These are phyloP conservation scores for Colletotrichum falcatum DNA, from an alignment of 2,329 filamentous ascomycete species.

Conservation along the genomic window DNA sequence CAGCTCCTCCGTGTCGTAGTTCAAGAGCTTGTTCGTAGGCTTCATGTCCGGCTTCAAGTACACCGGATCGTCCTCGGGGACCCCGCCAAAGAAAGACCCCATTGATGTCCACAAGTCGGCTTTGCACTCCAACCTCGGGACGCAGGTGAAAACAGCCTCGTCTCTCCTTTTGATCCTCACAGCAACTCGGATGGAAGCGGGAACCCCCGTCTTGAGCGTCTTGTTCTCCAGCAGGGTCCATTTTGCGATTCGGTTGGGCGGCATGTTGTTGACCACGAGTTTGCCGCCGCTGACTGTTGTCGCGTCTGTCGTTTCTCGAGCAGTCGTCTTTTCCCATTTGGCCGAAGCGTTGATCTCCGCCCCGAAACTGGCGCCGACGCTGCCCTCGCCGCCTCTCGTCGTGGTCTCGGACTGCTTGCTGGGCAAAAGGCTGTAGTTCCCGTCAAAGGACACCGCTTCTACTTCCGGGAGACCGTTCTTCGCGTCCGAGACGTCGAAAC, in stretches of 20 bases:
- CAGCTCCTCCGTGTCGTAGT: slow-evolving; percentile 40
- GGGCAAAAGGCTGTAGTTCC: slow-evolving; percentile 22
- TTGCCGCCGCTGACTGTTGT: slow-evolving; percentile 40
- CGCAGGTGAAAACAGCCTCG: slow-evolving; percentile 46
- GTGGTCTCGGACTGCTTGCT: slow-evolving; percentile 37
- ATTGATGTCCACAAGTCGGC: slow-evolving; percentile 47
- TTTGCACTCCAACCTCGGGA: slow-evolving; percentile 45
- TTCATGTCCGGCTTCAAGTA: slow-evolving; percentile 41
- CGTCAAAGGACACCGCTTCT: slow-evolving; percentile 41
- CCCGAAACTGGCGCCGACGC: slow-evolving; percentile 24
- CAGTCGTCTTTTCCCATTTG: slow-evolving; percentile 44
- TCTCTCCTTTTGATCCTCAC: slow-evolving; percentile 45
- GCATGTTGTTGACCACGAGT: neutral
- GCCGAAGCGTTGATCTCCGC: slow-evolving; percentile 36
- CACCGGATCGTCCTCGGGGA: slow-evolving; percentile 38
- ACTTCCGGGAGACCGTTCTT: slow-evolving; percentile 42
- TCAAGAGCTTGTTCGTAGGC: slow-evolving; percentile 40
- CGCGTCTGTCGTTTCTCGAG: slow-evolving; percentile 39
- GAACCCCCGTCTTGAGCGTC: slow-evolving; percentile 43
- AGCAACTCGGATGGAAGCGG: slow-evolving; percentile 41
- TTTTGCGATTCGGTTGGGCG: slow-evolving; percentile 37
- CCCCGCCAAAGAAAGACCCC: slow-evolving; percentile 44
- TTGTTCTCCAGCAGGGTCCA: slow-evolving; percentile 47
- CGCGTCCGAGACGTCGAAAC: slow-evolving; percentile 28
- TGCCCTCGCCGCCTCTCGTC: slow-evolving; percentile 22